Evolutionary conservation across 2,329 filamentous ascomycete genomes (phyloP), one percentile per base, ranked within the genome.

Genomic region (Trichoderma asperellum): DNA sequence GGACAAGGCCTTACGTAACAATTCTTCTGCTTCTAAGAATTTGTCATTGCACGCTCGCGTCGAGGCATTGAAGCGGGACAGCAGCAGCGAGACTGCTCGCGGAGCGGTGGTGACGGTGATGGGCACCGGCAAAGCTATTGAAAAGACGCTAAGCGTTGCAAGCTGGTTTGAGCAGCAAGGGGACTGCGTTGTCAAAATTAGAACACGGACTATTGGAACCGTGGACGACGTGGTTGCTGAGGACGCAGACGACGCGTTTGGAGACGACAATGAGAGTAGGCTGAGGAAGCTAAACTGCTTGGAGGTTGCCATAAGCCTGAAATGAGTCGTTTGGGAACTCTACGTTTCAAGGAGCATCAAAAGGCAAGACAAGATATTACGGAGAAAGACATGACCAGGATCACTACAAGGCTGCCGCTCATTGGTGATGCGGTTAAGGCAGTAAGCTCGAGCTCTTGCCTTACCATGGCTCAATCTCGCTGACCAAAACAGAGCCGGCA

Each of bases 71-170:
- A 76, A 81, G 74, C 76, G 77, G 57, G 76, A 77, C 65, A 72
- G 72, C 70, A 73, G 75, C 62, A 70, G 72, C 60, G 72, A 71
- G 59, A 71, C 71, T 24, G 74, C 75, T 3, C 75, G 75, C 63
- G 76, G 77, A 24, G 77, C 79, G 11, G 77, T 74, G 24, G 88
- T 92, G 4, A 81, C 85, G 16, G 77, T 92, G 2, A 83, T 90
- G 66, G 91, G 87, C 8, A 90, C 89, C 0, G 91, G 91, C 1
- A 86, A 85, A 72, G 91, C 91, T 8, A 89, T 93, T 35, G 82
- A 86, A 71, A 88, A 88, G 78, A 87, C 87, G 0, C 77, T 92
- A 70, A 82, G 86, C 32, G 77, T 93, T 6, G 91, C 87, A 0
- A 78, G 86, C 40, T 91, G 87, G 83, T 92, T 93, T 72, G 85